phyloP scores from a whole-genome alignment of 345 rosid genomes.

The Rhodamnia argentea region DNA sequence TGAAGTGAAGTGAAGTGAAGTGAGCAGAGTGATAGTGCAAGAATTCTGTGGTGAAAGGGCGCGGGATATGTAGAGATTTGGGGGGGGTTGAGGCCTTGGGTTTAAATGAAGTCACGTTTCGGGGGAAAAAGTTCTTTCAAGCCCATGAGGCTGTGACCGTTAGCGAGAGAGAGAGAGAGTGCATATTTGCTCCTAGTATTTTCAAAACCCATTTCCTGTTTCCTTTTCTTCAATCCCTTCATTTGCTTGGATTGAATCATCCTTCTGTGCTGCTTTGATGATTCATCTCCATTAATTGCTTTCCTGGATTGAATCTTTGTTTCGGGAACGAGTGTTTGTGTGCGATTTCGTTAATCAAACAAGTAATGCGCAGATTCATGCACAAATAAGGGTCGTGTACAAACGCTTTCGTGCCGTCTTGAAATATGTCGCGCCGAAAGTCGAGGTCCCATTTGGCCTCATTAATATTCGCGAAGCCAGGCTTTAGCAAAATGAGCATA shows the following conservation, averaged over 20 bases:
- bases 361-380: neutral
- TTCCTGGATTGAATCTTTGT: neutral
- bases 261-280: neutral
- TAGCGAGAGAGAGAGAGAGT: neutral
- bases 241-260: neutral
- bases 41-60: neutral
- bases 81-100: neutral
- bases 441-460: neutral
- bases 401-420: neutral
- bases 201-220: neutral
- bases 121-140: neutral
- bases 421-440: accelerated
- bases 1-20: neutral
- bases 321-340: neutral
- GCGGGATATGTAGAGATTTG: neutral
- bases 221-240: neutral
- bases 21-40: neutral
- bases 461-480: neutral
- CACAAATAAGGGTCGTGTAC: neutral
- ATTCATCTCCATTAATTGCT: neutral
- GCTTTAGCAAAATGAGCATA: neutral
- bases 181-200: neutral
- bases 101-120: constrained; percentile 10
- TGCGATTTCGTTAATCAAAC: neutral
- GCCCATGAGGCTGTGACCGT: constrained; percentile 1